Percentiles rank a stretch among this genome's conserved stretches.
Conservation (phyloP, 1,284 basidiomycete genomes). For the Pholiota adiposa region DNA sequence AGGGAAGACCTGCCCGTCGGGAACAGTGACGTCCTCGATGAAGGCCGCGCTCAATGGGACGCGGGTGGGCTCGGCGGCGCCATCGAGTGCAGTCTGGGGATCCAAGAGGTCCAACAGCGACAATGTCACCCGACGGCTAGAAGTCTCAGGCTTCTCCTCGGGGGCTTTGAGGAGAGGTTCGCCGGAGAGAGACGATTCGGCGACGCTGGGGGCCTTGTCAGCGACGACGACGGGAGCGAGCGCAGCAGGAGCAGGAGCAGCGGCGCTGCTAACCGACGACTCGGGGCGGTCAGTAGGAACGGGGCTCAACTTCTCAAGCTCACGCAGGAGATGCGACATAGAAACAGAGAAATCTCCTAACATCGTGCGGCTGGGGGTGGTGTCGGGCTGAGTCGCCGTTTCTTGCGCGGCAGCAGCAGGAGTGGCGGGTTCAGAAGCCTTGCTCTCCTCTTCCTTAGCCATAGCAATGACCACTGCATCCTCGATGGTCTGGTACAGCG, state of each 20-base stretch:
- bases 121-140: slow-evolving; percentile 9
- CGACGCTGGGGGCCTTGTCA: slow-evolving; percentile 4
- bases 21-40: slow-evolving; percentile 70
- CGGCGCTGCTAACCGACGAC: too few species aligned
- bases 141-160: neutral
- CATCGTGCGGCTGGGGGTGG: neutral
- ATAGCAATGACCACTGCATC: neutral
- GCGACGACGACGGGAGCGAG: neutral
- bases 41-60: slow-evolving; percentile 54
- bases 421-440: neutral
- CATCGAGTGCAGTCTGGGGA: neutral
- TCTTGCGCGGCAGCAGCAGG: neutral
- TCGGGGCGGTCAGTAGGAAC: neutral
- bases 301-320: slow-evolving; percentile 11
- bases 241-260: neutral
- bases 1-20: slow-evolving; percentile 78
- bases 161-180: slow-evolving; percentile 37
- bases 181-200: slow-evolving; percentile 33
- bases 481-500: slow-evolving; percentile 3
- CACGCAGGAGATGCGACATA: slow-evolving; percentile 18
- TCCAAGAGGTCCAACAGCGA: slow-evolving; percentile 34
- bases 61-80: neutral
- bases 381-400: neutral
- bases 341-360: slow-evolving; percentile 14
- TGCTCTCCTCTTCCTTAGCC: neutral